Conservation (phyloP, 768 basidiomycete genomes). For the Panaeolus cyanescens region DNA sequence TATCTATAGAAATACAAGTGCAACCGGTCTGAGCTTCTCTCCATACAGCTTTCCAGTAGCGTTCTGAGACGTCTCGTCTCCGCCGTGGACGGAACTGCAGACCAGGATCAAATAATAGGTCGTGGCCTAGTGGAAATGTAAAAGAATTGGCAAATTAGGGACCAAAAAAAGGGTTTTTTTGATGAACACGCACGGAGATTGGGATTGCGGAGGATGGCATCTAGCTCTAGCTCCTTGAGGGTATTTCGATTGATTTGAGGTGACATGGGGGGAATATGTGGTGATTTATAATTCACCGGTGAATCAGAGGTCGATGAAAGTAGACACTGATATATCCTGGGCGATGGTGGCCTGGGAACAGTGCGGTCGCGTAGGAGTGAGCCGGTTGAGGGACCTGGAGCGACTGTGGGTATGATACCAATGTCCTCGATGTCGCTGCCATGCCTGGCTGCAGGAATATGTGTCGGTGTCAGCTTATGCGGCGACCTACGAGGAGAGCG, state of each 20-base stretch:
- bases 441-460: conserved; percentile 31
- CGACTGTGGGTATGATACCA: conserved; percentile 40
- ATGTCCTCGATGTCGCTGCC: conserved; percentile 49
- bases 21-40: conserved; percentile 81
- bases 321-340: conserved; percentile 4
- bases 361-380: conserved; percentile 35
- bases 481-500: conserved; percentile 14
- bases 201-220: conserved; percentile 84
- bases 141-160: conserved; percentile 15
- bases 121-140: conserved; percentile 62
- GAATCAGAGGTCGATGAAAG: conserved; percentile 8
- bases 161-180: conserved; percentile 6
- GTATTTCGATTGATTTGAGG: conserved; percentile 85
- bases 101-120: conserved; percentile 85
- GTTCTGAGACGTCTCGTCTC: conserved; percentile 71
- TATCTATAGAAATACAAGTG: conserved; percentile 76
- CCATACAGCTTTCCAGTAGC: conserved; percentile 83
- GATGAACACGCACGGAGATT: conserved; percentile 73
- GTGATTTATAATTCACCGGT: conserved; percentile 40
- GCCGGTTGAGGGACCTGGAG: conserved; percentile 48
- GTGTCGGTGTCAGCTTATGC: conserved; percentile 23
- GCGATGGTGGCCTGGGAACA: conserved; percentile 10
- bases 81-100: conserved; percentile 81
- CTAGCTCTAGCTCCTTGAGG: conserved; percentile 82
- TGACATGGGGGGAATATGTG: conserved; percentile 65